phyloP scores from a whole-genome alignment of 176 grass and related monocot genomes.

The Miscanthus lutarioriparius region DNA sequence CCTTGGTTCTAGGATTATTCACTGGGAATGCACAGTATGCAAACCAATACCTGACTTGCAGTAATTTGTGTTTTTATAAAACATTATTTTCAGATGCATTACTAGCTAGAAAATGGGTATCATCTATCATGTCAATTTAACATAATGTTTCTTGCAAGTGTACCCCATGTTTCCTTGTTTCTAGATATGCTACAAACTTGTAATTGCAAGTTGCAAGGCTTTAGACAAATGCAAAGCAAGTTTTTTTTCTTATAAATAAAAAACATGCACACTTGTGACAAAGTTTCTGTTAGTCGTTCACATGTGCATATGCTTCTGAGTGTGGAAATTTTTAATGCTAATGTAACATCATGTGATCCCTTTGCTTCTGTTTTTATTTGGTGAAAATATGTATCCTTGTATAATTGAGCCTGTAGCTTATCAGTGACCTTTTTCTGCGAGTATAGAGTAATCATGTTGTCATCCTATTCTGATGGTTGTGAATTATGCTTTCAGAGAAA shows the following conservation, averaged over 20 bases:
- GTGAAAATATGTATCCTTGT: slow-evolving; percentile 3
- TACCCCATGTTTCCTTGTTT: slow-evolving; percentile 11
- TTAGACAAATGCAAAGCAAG: not conserved
- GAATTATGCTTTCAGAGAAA: slow-evolving; percentile 45
- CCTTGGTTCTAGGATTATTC: not conserved
- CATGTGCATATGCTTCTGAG: not conserved
- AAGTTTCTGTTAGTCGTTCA: not conserved
- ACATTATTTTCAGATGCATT: not conserved
- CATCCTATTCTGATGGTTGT: not conserved
- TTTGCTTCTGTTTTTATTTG: not conserved
- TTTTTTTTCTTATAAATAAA: not conserved
- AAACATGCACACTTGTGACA: not conserved
- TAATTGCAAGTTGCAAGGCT: not conserved
- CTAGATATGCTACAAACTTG: not conserved
- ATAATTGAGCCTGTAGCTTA: not conserved
- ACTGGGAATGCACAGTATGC: not conserved
- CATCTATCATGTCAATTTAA: not conserved
- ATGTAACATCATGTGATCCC: not conserved
- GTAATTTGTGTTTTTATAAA: not conserved
- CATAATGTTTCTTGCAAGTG: not conserved
- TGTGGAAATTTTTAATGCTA: not conserved
- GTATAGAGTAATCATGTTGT: not conserved
- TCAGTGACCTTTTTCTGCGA: not conserved
- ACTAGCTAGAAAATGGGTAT: slow-evolving; percentile 13
- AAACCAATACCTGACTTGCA: not conserved